Evolutionary conservation across 1,284 basidiomycete species (phyloP).

Genomic region (Pyrrhoderma noxium): DNA sequence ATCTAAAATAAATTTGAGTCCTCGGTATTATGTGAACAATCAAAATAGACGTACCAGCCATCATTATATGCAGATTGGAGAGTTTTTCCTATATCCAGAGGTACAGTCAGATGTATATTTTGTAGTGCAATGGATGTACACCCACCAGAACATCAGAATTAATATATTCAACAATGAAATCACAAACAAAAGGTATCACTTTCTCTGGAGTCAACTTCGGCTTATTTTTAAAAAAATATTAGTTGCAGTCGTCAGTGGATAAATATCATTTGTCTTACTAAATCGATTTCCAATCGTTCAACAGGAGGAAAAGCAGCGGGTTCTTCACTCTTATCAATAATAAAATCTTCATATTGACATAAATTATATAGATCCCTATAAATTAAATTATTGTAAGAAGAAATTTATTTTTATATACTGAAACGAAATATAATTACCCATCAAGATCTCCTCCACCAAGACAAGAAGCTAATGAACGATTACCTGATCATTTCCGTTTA

Average conservation of each 20-base stretch:
- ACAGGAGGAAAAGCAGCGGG: constrained; percentile 46
- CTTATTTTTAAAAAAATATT: constrained; percentile 28
- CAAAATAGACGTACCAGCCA: constrained; percentile 47
- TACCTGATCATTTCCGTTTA: constrained; percentile 32
- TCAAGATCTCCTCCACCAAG: constrained; percentile 72
- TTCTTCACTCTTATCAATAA: constrained; percentile 27
- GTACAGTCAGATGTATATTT: neutral
- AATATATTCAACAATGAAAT: constrained; percentile 80
- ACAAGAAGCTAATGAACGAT: constrained; percentile 56
- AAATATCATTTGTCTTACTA: neutral
- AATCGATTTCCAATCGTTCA: constrained; percentile 19
- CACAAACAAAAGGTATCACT: constrained; percentile 67
- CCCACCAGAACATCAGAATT: constrained; percentile 68
- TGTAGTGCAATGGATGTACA: neutral
- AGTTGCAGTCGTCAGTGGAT: constrained; percentile 8
- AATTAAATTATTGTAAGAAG: constrained; percentile 26
- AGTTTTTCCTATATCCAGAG: constrained; percentile 45
- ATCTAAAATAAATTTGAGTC: neutral
- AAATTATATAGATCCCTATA: constrained; percentile 49
- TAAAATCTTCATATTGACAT: constrained; percentile 29
- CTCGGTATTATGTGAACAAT: neutral
- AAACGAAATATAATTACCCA: constrained; percentile 36
- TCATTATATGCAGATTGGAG: constrained; percentile 60
- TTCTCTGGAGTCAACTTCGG: constrained; percentile 43
- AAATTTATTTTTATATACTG: constrained; percentile 30